Base-by-base conservation (phyloP, 2,329 filamentous ascomycete species). In the Mycosphaerella sp. region DNA sequence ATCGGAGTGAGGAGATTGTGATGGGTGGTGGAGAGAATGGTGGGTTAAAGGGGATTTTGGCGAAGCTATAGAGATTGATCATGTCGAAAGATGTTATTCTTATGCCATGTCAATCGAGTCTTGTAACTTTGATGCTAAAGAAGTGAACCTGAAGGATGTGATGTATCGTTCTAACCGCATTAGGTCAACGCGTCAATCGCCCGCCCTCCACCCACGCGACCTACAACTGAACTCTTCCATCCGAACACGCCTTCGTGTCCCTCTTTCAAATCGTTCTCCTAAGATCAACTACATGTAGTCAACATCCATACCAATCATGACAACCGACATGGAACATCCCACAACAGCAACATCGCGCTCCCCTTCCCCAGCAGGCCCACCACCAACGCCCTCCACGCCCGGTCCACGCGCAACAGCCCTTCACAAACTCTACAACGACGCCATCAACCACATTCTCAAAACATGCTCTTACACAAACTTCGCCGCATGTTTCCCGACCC, bases 381-480 rank as follows among this genome's bases (percentile, higher is more conserved):
- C 78, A 5, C 78, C 80, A 10, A 68, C 79, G 46, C 68, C 78
- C 39, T 68, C 75, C 28, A 70, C 78, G 1, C 80, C 79, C 2
- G 80, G 81, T 28, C 78, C 76, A 21, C 81, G 81, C 69, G 81
- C 80, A 18, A 73, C 77, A 41, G 77, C 77, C 42, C 71, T 85
- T 6, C 75, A 79, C 60, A 79, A 80, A 57, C 74, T 84, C 57
- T 84, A 81, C 69, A 70, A 72, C 48, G 73, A 80, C 53, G 80
- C 81, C 13, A 73, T 83, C 17, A 72, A 74, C 9, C 77, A 80
- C 54, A 79, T 81, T 1, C 65, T 84, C n/a, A 76, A 78, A 55
- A 79, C 79, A 45, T 81, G 79, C 65, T 79, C 75, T 8, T 78
- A 81, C 63, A 70, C 72, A 43, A 83, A 82, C 59, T 85, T 84